phyloP scores from a whole-genome alignment of 2,329 filamentous ascomycete species.

The Colletotrichum cereale region DNA sequence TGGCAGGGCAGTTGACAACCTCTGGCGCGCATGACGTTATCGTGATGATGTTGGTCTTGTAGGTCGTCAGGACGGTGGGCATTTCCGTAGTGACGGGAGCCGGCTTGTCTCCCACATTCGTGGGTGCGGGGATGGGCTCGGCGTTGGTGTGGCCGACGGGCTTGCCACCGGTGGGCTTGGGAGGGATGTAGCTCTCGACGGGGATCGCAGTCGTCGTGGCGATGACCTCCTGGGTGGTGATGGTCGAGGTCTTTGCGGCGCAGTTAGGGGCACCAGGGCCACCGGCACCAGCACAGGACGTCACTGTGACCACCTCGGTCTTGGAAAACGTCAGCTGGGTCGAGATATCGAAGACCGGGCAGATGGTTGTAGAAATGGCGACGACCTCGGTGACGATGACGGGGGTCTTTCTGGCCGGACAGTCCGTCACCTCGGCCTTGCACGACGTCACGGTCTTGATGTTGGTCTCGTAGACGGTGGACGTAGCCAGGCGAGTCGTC shows the following conservation, averaged over 20 bases:
- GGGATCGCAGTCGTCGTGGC: conserved; percentile 23
- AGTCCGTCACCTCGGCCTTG: conserved; percentile 28
- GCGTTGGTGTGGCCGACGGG: conserved; percentile 5
- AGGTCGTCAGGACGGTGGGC: conserved; percentile 53
- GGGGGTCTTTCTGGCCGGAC: conserved; percentile 28
- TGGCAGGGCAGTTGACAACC: conserved; percentile 53
- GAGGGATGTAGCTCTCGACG: conserved; percentile 35
- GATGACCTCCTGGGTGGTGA: conserved; percentile 35
- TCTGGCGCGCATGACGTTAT: conserved; percentile 67
- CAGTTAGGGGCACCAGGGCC: conserved; percentile 44
- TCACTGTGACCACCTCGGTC: conserved; percentile 47
- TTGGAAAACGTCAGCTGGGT: conserved; percentile 40
- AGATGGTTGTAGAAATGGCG: conserved; percentile 60
- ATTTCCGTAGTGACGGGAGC: conserved; percentile 48
- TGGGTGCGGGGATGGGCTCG: conserved; percentile 32
- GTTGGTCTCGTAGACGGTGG: conserved; percentile 38
- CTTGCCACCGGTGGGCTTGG: conserved; percentile 25
- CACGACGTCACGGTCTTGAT: conserved; percentile 41
- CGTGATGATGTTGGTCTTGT: conserved; percentile 50
- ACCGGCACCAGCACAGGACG: conserved; percentile 44
- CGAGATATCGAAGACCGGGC: conserved; percentile 48
- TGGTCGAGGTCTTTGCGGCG: conserved; percentile 37
- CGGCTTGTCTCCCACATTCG: conserved; percentile 30
- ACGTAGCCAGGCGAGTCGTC: conserved; percentile 37
- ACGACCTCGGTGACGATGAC: conserved; percentile 49